phyloP scores from a whole-genome alignment of 2,329 filamentous ascomycete genomes.

The Diatrype stigma region DNA sequence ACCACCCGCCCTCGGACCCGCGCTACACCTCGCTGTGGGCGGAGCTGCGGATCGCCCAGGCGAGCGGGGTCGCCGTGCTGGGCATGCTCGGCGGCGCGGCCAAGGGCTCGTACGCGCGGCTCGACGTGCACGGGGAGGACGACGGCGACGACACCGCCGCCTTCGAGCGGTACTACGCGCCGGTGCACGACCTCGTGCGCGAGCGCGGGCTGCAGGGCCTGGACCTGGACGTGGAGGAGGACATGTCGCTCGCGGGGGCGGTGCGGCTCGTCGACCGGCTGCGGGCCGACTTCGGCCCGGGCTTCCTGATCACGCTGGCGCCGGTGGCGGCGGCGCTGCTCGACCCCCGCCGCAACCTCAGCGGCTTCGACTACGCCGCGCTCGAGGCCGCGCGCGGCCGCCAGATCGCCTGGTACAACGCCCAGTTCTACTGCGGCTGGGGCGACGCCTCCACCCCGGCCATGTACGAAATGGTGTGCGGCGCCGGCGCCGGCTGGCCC shows the following conservation, averaged over 20 bases:
- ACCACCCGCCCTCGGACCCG: slow-evolving; percentile 60
- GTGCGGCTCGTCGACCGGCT: slow-evolving; percentile 61
- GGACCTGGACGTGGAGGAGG: slow-evolving; percentile 73
- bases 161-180: slow-evolving; percentile 68
- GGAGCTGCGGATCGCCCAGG: slow-evolving; percentile 66
- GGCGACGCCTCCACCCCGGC: slow-evolving; percentile 54
- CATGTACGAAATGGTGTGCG: slow-evolving; percentile 43
- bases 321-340: slow-evolving; percentile 73
- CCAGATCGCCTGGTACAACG: slow-evolving; percentile 75
- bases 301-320: slow-evolving; percentile 71
- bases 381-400: slow-evolving; percentile 60
- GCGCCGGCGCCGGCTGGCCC: slow-evolving; percentile 60
- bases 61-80: slow-evolving; percentile 67
- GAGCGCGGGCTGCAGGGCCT: slow-evolving; percentile 58
- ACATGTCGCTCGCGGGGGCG: slow-evolving; percentile 59
- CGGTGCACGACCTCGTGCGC: slow-evolving; percentile 58
- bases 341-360: slow-evolving; percentile 58
- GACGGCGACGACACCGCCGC: slow-evolving; percentile 37
- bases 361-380: slow-evolving; percentile 69
- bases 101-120: slow-evolving; percentile 60
- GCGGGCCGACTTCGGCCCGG: slow-evolving; percentile 59
- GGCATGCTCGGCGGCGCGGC: slow-evolving; percentile 80
- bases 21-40: slow-evolving; percentile 65
- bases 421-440: slow-evolving; percentile 85
- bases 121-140: slow-evolving; percentile 38